Conservation (phyloP, 2,329 filamentous ascomycete species). For the Elsinoe arachidis region DNA sequence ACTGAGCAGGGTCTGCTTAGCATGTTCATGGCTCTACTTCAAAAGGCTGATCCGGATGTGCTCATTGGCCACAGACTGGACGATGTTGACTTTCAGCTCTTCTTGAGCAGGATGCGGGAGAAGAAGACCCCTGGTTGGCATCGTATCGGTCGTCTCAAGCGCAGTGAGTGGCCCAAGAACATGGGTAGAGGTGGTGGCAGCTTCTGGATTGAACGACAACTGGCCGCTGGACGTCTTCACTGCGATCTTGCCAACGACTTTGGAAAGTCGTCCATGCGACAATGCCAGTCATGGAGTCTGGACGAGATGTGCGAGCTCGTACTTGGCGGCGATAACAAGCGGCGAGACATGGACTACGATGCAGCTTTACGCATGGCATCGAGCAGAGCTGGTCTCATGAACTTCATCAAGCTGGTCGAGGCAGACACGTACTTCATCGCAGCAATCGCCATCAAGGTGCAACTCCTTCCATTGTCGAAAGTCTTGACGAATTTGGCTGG, state of each 20-base stretch:
- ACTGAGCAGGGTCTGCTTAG: conserved; percentile 77
- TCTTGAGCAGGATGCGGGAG: conserved; percentile 77
- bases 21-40: conserved; percentile 82
- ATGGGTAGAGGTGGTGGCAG: conserved; percentile 79
- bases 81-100: conserved; percentile 87
- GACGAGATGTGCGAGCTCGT: conserved; percentile 96
- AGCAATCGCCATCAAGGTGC: conserved; percentile 76
- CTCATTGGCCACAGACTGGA: conserved; percentile 93
- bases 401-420: conserved; percentile 89
- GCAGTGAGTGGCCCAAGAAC: conserved; percentile 75
- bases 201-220: conserved; percentile 85
- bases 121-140: conserved; percentile 94
- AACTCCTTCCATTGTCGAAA: conserved; percentile 89
- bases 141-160: conserved; percentile 76
- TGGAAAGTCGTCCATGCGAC: conserved; percentile 92
- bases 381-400: conserved; percentile 76
- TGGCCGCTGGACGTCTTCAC: conserved; percentile 79
- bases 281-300: conserved; percentile 96
- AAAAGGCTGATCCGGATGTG: conserved; percentile 84
- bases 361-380: conserved; percentile 70
- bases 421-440: conserved; percentile 94
- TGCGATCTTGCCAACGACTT: conserved; percentile 95
- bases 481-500: conserved; percentile 92
- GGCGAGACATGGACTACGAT: conserved; percentile 83
- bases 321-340: conserved; percentile 60